Percentiles rank a stretch among this genome's conserved stretches.
These are phyloP conservation scores for Microglena sp. DNA, from an alignment of 139 green algal genomes.

Conservation along the genomic window DNA sequence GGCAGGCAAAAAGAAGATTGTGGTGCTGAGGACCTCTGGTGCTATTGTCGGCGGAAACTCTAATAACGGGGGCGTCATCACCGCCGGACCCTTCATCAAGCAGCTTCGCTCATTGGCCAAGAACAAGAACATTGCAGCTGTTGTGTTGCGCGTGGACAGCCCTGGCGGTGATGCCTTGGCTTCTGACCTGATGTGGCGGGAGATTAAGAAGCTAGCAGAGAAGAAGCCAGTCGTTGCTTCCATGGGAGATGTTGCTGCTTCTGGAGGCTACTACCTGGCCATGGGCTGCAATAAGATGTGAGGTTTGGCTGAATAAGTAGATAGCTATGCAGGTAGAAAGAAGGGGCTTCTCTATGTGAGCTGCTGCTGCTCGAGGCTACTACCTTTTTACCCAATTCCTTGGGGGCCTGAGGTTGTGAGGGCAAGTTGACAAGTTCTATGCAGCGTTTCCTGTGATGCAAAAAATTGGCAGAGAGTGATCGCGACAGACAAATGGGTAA, in stretches of 20 bases:
- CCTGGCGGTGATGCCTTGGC: conserved; percentile 82
- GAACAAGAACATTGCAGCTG: conserved; percentile 26
- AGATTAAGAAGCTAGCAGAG: conserved; percentile 54
- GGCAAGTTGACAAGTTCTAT: too few relatives aligned
- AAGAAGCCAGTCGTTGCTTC: conserved; percentile 88
- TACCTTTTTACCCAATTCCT: too few relatives aligned
- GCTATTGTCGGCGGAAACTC: conserved; percentile 33
- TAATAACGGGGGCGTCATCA: conserved; percentile 24
- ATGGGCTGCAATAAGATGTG: conserved; percentile 57
- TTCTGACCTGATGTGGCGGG: conserved; percentile 91
- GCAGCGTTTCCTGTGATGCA: too few relatives aligned
- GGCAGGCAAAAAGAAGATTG: conserved; percentile 61
- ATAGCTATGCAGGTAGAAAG: background rate
- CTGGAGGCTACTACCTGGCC: conserved; percentile 91
- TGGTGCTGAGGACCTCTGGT: conserved; percentile 70
- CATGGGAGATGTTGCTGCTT: conserved; percentile 92
- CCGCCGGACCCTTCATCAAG: conserved; percentile 36
- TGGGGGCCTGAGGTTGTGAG: too few relatives aligned
- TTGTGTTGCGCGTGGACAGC: conserved; percentile 73
- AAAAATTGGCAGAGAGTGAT: too few relatives aligned
- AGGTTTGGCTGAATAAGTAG: background rate
- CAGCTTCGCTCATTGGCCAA: conserved; percentile 38
- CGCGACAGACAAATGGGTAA: too few relatives aligned
- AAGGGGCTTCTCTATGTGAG: too few relatives aligned
- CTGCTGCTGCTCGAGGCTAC: background rate